Conservation (phyloP, 257 asterid genomes). For the Nicotiana attenuata region DNA sequence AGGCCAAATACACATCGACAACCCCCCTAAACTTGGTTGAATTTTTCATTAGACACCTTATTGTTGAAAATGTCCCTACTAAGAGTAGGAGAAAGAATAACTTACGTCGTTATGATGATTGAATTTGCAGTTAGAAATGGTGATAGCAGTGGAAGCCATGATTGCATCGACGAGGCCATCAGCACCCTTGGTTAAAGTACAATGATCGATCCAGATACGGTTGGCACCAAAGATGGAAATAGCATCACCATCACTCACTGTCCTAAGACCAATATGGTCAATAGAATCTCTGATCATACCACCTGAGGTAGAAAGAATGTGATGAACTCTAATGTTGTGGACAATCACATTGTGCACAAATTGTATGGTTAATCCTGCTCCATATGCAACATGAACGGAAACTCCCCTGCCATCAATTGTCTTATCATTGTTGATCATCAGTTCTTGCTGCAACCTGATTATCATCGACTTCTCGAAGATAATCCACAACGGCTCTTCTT, state of each 20-base stretch:
- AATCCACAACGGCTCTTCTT: conserved; percentile 57
- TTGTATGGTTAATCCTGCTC: conserved; percentile 71
- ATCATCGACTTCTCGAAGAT: conserved; percentile 33
- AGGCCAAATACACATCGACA: not conserved
- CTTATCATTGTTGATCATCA: conserved; percentile 50
- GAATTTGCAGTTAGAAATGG: conserved; percentile 87
- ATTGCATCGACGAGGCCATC: conserved; percentile 82
- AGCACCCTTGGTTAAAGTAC: conserved; percentile 37
- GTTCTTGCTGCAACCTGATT: conserved; percentile 32
- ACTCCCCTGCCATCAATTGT: conserved; percentile 76
- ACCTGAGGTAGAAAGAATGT: conserved; percentile 39
- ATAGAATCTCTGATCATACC: conserved; percentile 60
- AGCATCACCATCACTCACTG: conserved; percentile 72
- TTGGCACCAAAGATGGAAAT: conserved; percentile 48
- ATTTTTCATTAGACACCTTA: not conserved
- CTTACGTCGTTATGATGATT: conserved; percentile 74
- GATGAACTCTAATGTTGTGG: conserved; percentile 57
- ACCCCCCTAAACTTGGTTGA: not conserved
- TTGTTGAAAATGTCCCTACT: not conserved
- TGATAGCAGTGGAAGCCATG: conserved; percentile 79
- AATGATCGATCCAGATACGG: conserved; percentile 73
- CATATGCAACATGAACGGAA: conserved; percentile 58
- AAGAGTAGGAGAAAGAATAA: not conserved
- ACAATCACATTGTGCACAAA: conserved; percentile 58
- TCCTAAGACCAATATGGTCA: conserved; percentile 53